Evolutionary conservation across 805 yeast species (phyloP).

Genomic region (Kazachstania taianensis): DNA sequence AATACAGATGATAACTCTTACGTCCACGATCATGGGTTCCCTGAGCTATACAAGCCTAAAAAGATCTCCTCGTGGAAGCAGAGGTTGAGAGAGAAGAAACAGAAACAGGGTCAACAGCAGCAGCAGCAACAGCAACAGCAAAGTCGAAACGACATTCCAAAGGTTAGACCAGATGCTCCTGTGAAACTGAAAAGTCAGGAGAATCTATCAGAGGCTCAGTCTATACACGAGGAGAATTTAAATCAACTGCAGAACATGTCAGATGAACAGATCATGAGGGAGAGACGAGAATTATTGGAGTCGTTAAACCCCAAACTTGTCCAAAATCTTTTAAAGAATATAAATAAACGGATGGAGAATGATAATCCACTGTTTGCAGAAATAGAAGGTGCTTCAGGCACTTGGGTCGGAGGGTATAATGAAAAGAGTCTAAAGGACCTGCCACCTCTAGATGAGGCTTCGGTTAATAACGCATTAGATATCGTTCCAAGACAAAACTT

Average conservation of each 20-base stretch:
- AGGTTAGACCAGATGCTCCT: neutral
- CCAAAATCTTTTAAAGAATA: constrained; percentile 46
- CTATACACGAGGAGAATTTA: constrained; percentile 69
- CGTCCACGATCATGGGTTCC: too few species aligned
- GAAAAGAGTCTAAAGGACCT: constrained; percentile 12
- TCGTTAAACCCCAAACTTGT: constrained; percentile 61
- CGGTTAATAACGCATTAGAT: constrained; percentile 25
- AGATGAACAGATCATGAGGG: constrained; percentile 50
- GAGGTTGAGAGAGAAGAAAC: constrained; percentile 31
- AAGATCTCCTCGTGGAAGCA: constrained; percentile 44
- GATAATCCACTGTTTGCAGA: constrained; percentile 32
- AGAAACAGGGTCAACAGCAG: constrained; percentile 6
- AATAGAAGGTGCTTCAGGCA: constrained; percentile 29
- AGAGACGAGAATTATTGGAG: constrained; percentile 56
- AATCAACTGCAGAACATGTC: constrained; percentile 52
- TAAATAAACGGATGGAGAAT: constrained; percentile 37
- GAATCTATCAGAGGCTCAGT: constrained; percentile 56
- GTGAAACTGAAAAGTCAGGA: constrained; percentile 8
- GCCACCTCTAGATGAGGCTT: constrained; percentile 20
- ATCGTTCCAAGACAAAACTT: neutral
- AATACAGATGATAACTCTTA: constrained; percentile 4
- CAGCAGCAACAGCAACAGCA: constrained; percentile 1
- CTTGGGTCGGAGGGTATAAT: constrained; percentile 29
- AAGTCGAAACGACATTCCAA: neutral
- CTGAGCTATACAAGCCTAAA: constrained; percentile 26